Evolutionary conservation across 2,329 filamentous ascomycete species (phyloP).

Genomic region (Endoconidiophora laricicola): DNA sequence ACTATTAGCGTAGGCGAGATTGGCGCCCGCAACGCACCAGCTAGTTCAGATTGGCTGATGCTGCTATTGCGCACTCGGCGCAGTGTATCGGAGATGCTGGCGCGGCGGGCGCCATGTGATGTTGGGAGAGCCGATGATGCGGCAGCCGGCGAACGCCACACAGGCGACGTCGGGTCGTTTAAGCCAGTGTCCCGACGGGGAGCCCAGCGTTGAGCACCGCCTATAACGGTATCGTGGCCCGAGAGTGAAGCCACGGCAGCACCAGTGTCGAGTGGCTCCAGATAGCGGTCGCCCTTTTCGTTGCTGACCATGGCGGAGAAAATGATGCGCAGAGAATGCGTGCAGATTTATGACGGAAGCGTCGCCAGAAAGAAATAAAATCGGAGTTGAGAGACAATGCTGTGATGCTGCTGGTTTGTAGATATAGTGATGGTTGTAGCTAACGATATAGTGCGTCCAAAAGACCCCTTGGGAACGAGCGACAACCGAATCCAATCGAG

Average conservation of each 20-base stretch:
- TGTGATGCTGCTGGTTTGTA: background rate
- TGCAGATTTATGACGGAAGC: background rate
- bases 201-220: conserved; percentile 8
- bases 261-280: conserved; percentile 31
- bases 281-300: conserved; percentile 35
- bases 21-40: conserved; percentile 76
- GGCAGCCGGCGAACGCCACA: background rate
- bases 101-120: conserved; percentile 1
- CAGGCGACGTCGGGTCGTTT: background rate
- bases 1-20: conserved; percentile 80
- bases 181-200: conserved; percentile 18
- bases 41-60: conserved; percentile 84
- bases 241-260: conserved; percentile 15
- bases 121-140: background rate
- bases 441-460: too few species aligned
- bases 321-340: too few species aligned
- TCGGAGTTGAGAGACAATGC: background rate
- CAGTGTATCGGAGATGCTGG: conserved; percentile 50
- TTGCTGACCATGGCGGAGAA: conserved; percentile 16
- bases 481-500: too few species aligned
- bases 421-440: too few species aligned
- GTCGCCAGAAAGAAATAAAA: background rate
- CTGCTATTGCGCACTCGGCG: conserved; percentile 71
- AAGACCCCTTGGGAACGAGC: too few species aligned
- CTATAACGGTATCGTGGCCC: conserved; percentile 4